Evolutionary conservation across 495 filamentous ascomycete species (phyloP).

Genomic region (Hypoxylon rickii): DNA sequence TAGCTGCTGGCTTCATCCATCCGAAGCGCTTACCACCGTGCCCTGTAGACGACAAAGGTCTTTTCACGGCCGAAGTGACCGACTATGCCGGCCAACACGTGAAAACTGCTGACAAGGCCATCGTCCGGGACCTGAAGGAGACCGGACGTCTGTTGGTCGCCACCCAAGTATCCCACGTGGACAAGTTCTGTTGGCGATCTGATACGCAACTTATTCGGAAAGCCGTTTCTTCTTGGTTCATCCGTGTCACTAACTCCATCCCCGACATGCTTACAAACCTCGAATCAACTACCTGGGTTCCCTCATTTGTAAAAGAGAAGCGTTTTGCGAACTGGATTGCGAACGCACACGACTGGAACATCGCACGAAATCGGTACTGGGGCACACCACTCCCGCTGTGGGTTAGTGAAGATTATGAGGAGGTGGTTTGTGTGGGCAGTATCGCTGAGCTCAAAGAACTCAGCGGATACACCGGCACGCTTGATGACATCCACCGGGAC

Average conservation of each 20-base stretch:
- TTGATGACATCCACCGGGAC: constrained; percentile 92
- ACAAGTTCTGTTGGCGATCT: constrained; percentile 94
- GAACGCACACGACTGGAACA: constrained; percentile 97
- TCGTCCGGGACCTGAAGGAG: constrained; percentile 88
- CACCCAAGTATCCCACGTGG: constrained; percentile 89
- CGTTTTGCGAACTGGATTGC: constrained; percentile 82
- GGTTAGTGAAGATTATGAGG: constrained; percentile 85
- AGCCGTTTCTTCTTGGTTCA: constrained; percentile 94
- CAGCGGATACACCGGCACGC: constrained; percentile 81
- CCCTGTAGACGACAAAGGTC: constrained; percentile 81
- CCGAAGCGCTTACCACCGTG: constrained; percentile 82
- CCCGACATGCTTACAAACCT: constrained; percentile 90
- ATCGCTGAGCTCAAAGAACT: constrained; percentile 83
- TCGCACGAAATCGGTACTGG: constrained; percentile 96
- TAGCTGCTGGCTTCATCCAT: constrained; percentile 76
- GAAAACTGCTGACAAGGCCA: constrained; percentile 91
- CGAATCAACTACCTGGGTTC: constrained; percentile 92
- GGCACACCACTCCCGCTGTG: constrained; percentile 93
- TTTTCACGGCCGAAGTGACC: constrained; percentile 77
- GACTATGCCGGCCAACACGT: constrained; percentile 92
- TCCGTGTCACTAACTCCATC: constrained; percentile 82
- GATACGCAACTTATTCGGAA: constrained; percentile 95
- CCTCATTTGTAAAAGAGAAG: constrained; percentile 87
- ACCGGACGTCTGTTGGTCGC: constrained; percentile 83
- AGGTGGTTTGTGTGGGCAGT: constrained; percentile 86